Evolutionary conservation across 106 monocot genomes (phyloP), one percentile per base, ranked within the genome.

Genomic region (Dendrobium nobile): DNA sequence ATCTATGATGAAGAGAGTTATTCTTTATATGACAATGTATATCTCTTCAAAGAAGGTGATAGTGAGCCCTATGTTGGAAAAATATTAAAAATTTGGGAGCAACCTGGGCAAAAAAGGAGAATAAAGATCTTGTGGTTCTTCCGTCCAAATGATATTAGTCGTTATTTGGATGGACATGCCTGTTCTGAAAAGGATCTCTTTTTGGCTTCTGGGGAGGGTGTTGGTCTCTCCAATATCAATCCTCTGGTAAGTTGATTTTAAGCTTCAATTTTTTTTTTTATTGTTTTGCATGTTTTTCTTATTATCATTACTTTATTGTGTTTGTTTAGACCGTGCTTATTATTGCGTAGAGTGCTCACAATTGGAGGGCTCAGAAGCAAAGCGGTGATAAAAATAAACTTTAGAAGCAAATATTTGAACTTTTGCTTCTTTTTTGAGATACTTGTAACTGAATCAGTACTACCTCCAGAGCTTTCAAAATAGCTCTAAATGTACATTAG

Each of bases 121-220:
- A 81, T 89, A 28, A 93, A 96, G 78, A 85, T 96, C 33, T 80
- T 91, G 7, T 92, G 92, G 95, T 96, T 89, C 82, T 93, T 96
- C 59, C 79, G 64, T 8, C 89, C 93, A 27, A 55, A 44, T 73
- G 93, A 96, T 45, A 79, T 93, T 42, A 43, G 20, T 15, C 77
- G 78, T 47, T 82, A 87, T 68, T 85, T 96, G 82, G 81, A 84
- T 45, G 83, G 85, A 77, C 33, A 82, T 81, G 41, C 24, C 33
- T 75, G 80, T 26, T 80, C 82, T 55, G 75, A 83, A 43, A 95
- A 95, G 64, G 95, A 92, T 80, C 59, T 95, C 26, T 95, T 95
- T 81, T 88, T 93, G 79, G 93, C 89, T 41, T 85, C 78, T 43
- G 95, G 95, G 2, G 83, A 88, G 61, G 93, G 91, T 72, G 70